Evolutionary conservation across 2,329 filamentous ascomycete genomes (phyloP).

Genomic region (Penicillium brevicompactum): DNA sequence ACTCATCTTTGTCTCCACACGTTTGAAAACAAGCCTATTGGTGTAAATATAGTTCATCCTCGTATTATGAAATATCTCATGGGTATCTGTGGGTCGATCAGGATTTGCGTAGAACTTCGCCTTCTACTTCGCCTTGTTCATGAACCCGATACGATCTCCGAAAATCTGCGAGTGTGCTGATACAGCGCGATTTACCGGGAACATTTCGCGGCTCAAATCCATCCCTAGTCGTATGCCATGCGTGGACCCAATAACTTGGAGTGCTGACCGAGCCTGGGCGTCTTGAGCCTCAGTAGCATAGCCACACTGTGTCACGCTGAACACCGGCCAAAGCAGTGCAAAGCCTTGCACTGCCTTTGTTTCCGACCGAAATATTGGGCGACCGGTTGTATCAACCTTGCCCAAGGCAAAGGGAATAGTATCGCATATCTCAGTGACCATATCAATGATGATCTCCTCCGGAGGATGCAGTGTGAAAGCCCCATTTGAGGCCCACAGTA

Average conservation of each 20-base stretch:
- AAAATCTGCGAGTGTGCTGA: not conserved
- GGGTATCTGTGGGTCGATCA: not conserved
- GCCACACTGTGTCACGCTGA: constrained; percentile 3
- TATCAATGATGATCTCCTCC: constrained; percentile 3
- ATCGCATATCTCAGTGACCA: constrained; percentile 1
- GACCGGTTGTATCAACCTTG: not conserved
- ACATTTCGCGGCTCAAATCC: not conserved
- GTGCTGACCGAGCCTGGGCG: not conserved
- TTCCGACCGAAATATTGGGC: not conserved
- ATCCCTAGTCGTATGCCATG: constrained; percentile 4
- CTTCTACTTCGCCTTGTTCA: not conserved
- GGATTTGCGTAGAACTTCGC: not conserved
- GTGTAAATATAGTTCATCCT: not conserved
- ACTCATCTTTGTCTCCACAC: no score
- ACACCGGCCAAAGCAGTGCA: constrained; percentile 3
- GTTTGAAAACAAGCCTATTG: not conserved
- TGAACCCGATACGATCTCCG: not conserved
- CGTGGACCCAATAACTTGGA: not conserved
- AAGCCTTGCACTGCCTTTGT: constrained; percentile 5
- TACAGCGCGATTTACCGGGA: not conserved
- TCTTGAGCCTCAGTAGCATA: constrained; percentile 5
- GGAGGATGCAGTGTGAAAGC: not conserved
- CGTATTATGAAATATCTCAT: not conserved
- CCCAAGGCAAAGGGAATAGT: constrained; percentile 1
- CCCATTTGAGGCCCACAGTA: not conserved